A percentile compares a stretch with the other conserved stretches of the same genome.
phyloP scores from a whole-genome alignment of 106 monocot species.

The Dioscorea dumetorum region DNA sequence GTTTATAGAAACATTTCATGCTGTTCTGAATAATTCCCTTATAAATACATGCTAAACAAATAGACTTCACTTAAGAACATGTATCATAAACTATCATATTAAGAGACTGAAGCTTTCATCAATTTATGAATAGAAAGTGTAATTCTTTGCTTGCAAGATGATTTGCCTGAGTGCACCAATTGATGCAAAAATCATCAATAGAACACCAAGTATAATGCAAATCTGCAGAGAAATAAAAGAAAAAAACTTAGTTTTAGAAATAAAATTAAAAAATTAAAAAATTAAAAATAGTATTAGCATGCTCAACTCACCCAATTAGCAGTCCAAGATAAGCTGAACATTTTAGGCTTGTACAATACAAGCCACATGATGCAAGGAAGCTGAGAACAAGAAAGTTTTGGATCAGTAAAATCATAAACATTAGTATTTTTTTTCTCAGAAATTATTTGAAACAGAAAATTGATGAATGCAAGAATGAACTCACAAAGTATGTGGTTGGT shows the following conservation, averaged over 20 bases:
- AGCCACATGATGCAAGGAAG: slow-evolving; percentile 83
- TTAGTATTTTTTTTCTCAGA: too few species aligned
- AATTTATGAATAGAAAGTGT: slow-evolving; percentile 32
- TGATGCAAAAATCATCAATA: slow-evolving; percentile 29
- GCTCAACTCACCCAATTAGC: slow-evolving; percentile 34
- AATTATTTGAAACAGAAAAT: too few species aligned
- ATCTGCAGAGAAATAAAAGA: slow-evolving; percentile 19
- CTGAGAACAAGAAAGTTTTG: slow-evolving; percentile 10
- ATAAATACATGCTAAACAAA: neutral
- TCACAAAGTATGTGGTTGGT: slow-evolving; percentile 39
- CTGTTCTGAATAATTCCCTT: neutral
- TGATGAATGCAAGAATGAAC: neutral
- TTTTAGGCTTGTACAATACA: slow-evolving; percentile 51
- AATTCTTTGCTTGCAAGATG: slow-evolving; percentile 30
- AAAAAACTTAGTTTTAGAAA: neutral
- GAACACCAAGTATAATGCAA: slow-evolving; percentile 37
- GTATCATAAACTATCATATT: neutral
- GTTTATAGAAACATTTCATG: neutral
- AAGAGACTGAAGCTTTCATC: neutral
- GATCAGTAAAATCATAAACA: too few species aligned
- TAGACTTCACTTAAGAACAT: neutral
- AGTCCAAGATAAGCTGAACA: slow-evolving; percentile 51
- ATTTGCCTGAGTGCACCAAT: slow-evolving; percentile 42
- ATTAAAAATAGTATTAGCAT: neutral
- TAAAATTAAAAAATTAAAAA: neutral